Base-by-base conservation (phyloP, 2,329 filamentous ascomycete species). In the Colletotrichum neosansevieriae region DNA sequence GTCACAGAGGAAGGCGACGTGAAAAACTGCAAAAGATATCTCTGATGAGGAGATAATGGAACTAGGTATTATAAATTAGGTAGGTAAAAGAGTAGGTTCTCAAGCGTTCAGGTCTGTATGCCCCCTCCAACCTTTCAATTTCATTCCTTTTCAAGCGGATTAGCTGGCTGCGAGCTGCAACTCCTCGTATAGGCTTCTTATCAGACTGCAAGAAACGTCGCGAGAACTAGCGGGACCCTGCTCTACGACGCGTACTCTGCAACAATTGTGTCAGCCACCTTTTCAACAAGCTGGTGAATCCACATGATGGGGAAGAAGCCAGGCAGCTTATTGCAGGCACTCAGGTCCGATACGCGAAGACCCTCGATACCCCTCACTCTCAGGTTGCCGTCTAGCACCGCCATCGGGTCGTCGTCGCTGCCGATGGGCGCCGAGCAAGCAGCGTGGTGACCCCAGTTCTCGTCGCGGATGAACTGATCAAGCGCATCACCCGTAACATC, bases 271-370 rank as follows among this genome's bases (percentile, higher is more conserved):
- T 75, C 72, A 13, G 73, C 74, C 1, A 88, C 88, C 80, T 90
- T 91, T 80, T 90, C 88, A 2, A 81, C 82, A 4, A 87, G 79
- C 75, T 90, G 85, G 69, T 85, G 87, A 3, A 83, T 85, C 3
- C 85, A 81, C 2, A 85, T 71, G 0, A 80, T 79, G 51, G 82
- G 81, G 71, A 82, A 87, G 40, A 75, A 75, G 11, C 86, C 87
- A 10, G 77, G 77, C 58, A 77, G 85, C 58, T 78, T 79, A 2
- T 86, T 85, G 68, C 86, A 90, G 1, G 86, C 81, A 36, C 82
- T 85, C 1, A 87, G 88, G 78, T 91, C 89, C 0, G 91, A 89
- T 3, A 91, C 88, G 29, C 89, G 79, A 51, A 91, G 74, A 0
- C 84, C 84, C 1, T 80, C 75, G 0, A 88, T 83, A 0, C 87